These are phyloP conservation scores for Blastocrithidia nonstop DNA, from an alignment of 208 protist genomes.

Conservation along the genomic window DNA sequence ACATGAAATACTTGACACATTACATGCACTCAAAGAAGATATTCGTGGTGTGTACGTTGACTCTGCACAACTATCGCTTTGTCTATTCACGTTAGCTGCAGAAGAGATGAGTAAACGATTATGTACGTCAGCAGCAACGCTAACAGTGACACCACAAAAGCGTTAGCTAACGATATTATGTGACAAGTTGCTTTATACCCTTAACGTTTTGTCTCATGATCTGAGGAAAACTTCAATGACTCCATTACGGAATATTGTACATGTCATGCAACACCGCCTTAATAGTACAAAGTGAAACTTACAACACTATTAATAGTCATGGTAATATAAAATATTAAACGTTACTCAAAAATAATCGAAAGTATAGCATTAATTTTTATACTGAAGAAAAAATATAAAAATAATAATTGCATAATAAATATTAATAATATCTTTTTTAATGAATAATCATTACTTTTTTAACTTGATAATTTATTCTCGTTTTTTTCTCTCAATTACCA, in stretches of 20 bases:
- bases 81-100: constrained; percentile 23
- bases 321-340: too few relatives aligned
- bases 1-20: too few relatives aligned
- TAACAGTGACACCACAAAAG: constrained; percentile 5
- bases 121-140: constrained; percentile 9
- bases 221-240: constrained; percentile 19
- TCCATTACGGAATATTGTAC: constrained; percentile 8
- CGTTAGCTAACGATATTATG: constrained; percentile 13
- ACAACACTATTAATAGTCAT: too few relatives aligned
- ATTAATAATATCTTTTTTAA: too few relatives aligned
- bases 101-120: constrained; percentile 8
- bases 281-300: too few relatives aligned
- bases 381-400: too few relatives aligned
- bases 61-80: constrained; percentile 37
- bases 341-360: too few relatives aligned
- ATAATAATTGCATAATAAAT: too few relatives aligned
- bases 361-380: too few relatives aligned
- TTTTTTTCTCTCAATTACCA: too few relatives aligned
- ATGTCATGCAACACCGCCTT: neutral
- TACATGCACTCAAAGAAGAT: constrained; percentile 4
- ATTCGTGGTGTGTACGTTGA: constrained; percentile 27
- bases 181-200: constrained; percentile 23
- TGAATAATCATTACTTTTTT: too few relatives aligned
- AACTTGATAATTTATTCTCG: too few relatives aligned
- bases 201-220: constrained; percentile 19